Base-by-base conservation (phyloP, 768 basidiomycete genomes). In the Tylopilus cervinicoccineus region DNA sequence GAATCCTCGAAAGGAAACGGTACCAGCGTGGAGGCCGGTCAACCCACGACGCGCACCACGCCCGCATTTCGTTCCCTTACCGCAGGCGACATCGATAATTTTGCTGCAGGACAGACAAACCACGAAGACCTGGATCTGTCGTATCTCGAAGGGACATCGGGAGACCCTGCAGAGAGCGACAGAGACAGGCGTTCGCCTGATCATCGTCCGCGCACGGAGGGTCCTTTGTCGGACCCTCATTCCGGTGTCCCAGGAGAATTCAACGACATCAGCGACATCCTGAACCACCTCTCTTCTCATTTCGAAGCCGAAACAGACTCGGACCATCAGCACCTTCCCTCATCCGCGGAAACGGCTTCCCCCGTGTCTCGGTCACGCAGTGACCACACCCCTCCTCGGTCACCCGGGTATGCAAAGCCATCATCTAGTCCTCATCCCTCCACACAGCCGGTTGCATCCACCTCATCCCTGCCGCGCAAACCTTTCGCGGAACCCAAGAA, bases 41-140 rank as follows among this genome's bases (percentile, higher is more conserved):
- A 74, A 49, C 64, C 62, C 49, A 69, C 70, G 41, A 88, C 88
- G 31, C 81, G 85, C 53, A 79, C 78, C 2, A 84, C 86, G 0
- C 86, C 88, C 40, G 81, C 86, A 2, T 89, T 89, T 60, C 87
- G 88, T 64, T 87, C 84, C 13, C 77, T 88, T 16, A 88, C 84
- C 16, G 79, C 81, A 31, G 77, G 72, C 38, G 65, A 67, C 34
- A 45, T 41, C 16, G 61, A 63, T 37, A 44, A 45, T 13, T 69
- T 61, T 50, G 36, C 43, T 36, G 23, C 51, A 9, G 60, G 40
- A 63, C 52, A 72, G 65, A 55, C 72, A 64, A 58, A 65, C 60
- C 51, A 75, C 16, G 77, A 81, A 59, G 77, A 74, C 39, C 69
- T 79, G 43, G 79, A 81, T 60, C 76, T 81, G 59, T 60, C 81